Evolutionary conservation across 2,329 filamentous ascomycete species (phyloP).

Genomic region (Arthrobotrys sphaeroides): DNA sequence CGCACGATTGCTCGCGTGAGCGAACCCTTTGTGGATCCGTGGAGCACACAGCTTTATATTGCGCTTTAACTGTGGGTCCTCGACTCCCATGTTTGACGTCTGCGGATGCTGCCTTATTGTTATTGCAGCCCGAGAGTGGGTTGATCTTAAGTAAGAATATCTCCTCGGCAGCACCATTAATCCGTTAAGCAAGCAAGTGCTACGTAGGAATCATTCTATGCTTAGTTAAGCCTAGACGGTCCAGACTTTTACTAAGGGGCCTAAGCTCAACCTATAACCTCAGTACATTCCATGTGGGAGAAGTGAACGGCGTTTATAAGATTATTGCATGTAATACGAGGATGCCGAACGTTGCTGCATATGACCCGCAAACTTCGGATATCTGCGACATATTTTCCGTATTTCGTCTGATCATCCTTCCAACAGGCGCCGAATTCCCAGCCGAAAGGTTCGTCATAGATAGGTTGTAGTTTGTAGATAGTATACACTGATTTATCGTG

Average conservation of each 20-base stretch:
- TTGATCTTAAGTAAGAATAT: conserved; percentile 38
- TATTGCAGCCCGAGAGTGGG: conserved; percentile 24
- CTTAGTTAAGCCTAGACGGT: conserved; percentile 8
- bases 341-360: not conserved
- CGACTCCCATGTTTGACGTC: not conserved
- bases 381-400: conserved; percentile 36
- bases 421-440: too few species aligned
- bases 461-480: too few species aligned
- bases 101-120: conserved; percentile 13
- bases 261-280: not conserved
- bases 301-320: conserved; percentile 32
- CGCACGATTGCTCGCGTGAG: conserved; percentile 44
- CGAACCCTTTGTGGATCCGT: conserved; percentile 12
- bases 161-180: conserved; percentile 35
- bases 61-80: conserved; percentile 20
- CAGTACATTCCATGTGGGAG: not conserved
- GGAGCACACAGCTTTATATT: not conserved
- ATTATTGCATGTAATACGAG: conserved; percentile 37
- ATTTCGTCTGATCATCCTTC: conserved; percentile 6
- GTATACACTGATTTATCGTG: too few species aligned
- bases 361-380: conserved; percentile 14
- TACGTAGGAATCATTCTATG: not conserved
- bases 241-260: conserved; percentile 1
- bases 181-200: conserved; percentile 3
- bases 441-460: too few species aligned